Base-by-base conservation (phyloP, 1,284 basidiomycete genomes). In the Cryptococcus wingfieldii region DNA sequence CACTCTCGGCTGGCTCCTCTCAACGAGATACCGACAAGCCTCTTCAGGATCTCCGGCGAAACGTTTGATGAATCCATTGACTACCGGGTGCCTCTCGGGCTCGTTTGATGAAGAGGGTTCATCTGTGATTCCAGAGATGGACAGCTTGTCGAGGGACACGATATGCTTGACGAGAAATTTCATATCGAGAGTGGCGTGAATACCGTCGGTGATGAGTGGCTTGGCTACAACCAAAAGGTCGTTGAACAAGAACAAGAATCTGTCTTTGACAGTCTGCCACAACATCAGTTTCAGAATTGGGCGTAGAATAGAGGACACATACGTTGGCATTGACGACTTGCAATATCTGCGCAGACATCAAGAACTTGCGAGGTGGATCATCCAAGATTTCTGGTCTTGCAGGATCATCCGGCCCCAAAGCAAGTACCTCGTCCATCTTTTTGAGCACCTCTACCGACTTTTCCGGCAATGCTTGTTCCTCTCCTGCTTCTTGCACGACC, bases 241-340 rank as follows among this genome's bases (percentile, higher is more conserved):
- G 70, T 81, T 90, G 81, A 98, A 98, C 23, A 98, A 81, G 78
- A 98, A 94, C 13, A 98, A 81, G 79, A 91, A 94, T 9, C 95
- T 86, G 70, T 98, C 93, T 74, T 98, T 98, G 76, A 96, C 89
- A 1, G 89, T 94, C 71, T 78, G 56, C 14, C 47, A 3, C 55
- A 67, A 60, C 42, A 49, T 16, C n/a, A 12, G 4, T 31, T 42
- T 41, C 19, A 45, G 23, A 23, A 23, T 23, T 50, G 38, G 7
- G 46, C 38, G 3, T 38, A 27, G 25, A 47, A 19, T 16, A 14
- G 43, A 19, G 9, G 28, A 16, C 7, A 67, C 71, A 68, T 46
- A 74, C 72, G 67, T 93, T 89, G 38, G 86, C 82, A 76, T 93
- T 93, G 67, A 92, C 91, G 6, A 98, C 90, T 76, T 98, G 95